A percentile compares a stretch with the other conserved stretches of the same genome.
Evolutionary conservation across 2,329 filamentous ascomycete species (phyloP).

Genomic region (Exophiala bonariae): DNA sequence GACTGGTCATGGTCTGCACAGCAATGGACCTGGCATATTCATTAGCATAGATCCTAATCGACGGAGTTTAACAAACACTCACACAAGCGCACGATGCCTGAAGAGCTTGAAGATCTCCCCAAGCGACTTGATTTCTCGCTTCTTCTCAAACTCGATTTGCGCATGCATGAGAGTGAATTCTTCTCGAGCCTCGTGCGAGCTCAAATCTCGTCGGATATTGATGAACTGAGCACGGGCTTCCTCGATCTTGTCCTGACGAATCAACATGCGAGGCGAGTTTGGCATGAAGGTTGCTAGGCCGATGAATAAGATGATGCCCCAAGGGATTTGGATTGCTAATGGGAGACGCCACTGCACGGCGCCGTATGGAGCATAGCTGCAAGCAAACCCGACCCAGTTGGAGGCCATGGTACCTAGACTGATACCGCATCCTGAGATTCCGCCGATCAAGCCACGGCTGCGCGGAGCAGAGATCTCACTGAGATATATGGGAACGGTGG

Average conservation of each 20-base stretch:
- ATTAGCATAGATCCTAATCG: slow-evolving; percentile 61
- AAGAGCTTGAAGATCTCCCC: slow-evolving; percentile 61
- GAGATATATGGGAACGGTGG: slow-evolving; percentile 27
- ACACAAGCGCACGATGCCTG: slow-evolving; percentile 64
- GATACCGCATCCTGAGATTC: slow-evolving; percentile 80
- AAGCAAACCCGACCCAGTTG: slow-evolving; percentile 71
- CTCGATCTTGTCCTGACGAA: slow-evolving; percentile 72
- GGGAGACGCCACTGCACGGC: slow-evolving; percentile 76
- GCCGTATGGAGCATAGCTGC: slow-evolving; percentile 62
- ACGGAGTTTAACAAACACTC: slow-evolving; percentile 44
- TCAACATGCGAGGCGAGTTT: slow-evolving; percentile 81
- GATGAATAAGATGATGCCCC: slow-evolving; percentile 69
- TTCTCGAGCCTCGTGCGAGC: slow-evolving; percentile 71
- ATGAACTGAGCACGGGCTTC: slow-evolving; percentile 63
- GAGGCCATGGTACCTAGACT: slow-evolving; percentile 76
- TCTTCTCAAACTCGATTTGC: slow-evolving; percentile 82
- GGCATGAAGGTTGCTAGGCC: slow-evolving; percentile 78
- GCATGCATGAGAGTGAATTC: slow-evolving; percentile 83
- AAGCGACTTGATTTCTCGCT: slow-evolving; percentile 54
- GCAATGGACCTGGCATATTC: slow-evolving; percentile 52
- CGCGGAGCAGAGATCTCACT: slow-evolving; percentile 51
- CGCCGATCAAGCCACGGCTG: slow-evolving; percentile 73
- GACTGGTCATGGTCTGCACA: slow-evolving; percentile 77
- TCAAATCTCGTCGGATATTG: slow-evolving; percentile 72
- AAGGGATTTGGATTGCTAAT: slow-evolving; percentile 76